A percentile compares a stretch with the other conserved stretches of the same genome.
Conservation (phyloP, 2,329 filamentous ascomycete genomes). For the Diplodia corticola region DNA sequence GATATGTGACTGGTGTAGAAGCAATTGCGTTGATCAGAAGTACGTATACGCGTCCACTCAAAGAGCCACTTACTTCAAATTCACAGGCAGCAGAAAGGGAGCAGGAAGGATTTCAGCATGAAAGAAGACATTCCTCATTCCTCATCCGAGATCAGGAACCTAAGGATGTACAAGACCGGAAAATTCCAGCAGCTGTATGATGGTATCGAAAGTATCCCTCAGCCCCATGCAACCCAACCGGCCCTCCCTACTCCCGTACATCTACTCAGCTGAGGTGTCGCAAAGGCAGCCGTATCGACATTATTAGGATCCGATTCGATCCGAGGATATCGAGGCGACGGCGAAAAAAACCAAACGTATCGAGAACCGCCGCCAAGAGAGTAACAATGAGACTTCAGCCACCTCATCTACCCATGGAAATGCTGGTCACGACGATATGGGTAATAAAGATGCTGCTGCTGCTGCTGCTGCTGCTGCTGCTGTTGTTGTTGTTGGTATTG, state of each 20-base stretch:
- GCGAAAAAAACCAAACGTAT: not conserved
- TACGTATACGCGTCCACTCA: no score
- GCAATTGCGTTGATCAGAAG: no score
- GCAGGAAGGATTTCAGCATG: no score
- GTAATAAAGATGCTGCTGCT: not conserved
- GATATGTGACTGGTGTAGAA: no score
- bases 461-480: not conserved
- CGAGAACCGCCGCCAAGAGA: not conserved
- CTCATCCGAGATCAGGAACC: not conserved
- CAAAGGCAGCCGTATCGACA: not conserved
- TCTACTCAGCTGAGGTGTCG: not conserved
- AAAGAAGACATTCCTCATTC: not conserved
- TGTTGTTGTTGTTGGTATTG: not conserved
- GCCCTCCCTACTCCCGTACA: not conserved
- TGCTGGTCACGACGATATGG: not conserved
- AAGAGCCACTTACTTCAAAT: no score
- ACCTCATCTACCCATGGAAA: constrained; percentile 2
- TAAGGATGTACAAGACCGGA: not conserved
- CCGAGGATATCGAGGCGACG: not conserved
- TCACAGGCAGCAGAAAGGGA: no score
- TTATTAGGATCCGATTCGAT: not conserved
- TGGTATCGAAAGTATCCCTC: not conserved
- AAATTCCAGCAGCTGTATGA: not conserved
- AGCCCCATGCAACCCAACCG: not conserved
- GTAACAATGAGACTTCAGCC: not conserved